Evolutionary conservation across 208 protist genomes (phyloP).

Genomic region (Trypanosomatidae sp.): DNA sequence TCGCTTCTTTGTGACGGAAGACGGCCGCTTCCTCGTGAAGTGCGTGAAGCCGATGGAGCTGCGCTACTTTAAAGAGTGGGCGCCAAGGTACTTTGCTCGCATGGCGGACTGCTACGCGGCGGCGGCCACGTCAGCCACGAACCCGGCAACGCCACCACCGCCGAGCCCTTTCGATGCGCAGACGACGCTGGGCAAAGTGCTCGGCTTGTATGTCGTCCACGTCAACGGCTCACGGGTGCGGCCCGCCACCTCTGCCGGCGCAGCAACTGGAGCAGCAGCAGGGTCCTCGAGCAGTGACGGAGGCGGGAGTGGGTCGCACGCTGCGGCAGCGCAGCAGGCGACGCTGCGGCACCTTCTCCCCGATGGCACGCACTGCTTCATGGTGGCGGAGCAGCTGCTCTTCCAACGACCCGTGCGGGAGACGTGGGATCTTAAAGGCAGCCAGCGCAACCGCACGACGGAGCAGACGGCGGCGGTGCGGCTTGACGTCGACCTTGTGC

Average conservation of each 20-base stretch:
- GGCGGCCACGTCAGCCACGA: constrained; percentile 1
- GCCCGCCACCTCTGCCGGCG: neutral
- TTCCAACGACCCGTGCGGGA: constrained; percentile 13
- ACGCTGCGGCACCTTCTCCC: constrained; percentile 2
- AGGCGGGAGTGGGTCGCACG: no score
- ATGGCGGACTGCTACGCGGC: constrained; percentile 33
- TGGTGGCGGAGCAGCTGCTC: constrained; percentile 66
- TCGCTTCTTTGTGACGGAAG: constrained; percentile 62
- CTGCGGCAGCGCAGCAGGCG: no score
- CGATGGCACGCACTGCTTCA: constrained; percentile 54
- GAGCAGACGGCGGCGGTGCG: constrained; percentile 50
- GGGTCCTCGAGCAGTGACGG: no score
- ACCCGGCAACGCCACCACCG: neutral
- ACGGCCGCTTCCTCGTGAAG: constrained; percentile 75
- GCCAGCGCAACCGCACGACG: constrained; percentile 76
- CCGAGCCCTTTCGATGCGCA: neutral
- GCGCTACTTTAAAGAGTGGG: constrained; percentile 57
- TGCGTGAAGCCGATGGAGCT: constrained; percentile 71
- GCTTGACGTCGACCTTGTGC: constrained; percentile 71
- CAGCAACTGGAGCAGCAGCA: neutral
- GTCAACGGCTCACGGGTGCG: constrained; percentile 8
- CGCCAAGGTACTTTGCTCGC: constrained; percentile 57
- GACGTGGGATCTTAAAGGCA: constrained; percentile 83
- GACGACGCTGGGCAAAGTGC: constrained; percentile 26
- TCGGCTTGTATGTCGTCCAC: constrained; percentile 33